These are phyloP conservation scores for Fusarium sp. DNA, from an alignment of 2,329 filamentous ascomycete species.

Conservation along the genomic window DNA sequence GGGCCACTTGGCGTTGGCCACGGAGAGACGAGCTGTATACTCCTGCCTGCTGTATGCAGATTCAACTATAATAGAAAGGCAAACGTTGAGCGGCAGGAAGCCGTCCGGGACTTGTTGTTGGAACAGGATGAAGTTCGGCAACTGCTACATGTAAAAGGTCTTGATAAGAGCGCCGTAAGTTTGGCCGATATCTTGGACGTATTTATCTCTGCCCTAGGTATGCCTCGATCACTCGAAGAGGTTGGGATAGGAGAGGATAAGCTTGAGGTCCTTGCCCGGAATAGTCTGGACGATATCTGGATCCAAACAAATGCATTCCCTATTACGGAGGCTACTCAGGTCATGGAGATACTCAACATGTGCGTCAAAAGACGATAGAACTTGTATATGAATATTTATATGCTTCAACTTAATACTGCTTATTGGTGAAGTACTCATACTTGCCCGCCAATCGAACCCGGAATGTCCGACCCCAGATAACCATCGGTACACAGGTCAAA, in stretches of 20 bases:
- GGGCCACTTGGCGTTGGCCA: slow-evolving; percentile 67
- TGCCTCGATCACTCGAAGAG: slow-evolving; percentile 63
- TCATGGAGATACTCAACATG: slow-evolving; percentile 62
- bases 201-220: slow-evolving; percentile 60
- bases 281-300: slow-evolving; percentile 61
- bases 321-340: slow-evolving; percentile 56
- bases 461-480: slow-evolving; percentile 27
- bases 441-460: slow-evolving; percentile 17
- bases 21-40: slow-evolving; percentile 59
- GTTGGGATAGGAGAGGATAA: slow-evolving; percentile 60
- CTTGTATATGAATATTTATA: too few species aligned
- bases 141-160: background rate
- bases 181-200: slow-evolving; percentile 62
- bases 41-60: slow-evolving; percentile 65
- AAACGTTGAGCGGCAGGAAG: slow-evolving; percentile 45
- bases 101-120: slow-evolving; percentile 9
- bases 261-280: slow-evolving; percentile 58
- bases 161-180: slow-evolving; percentile 44
- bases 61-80: slow-evolving; percentile 55
- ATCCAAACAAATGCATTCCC: slow-evolving; percentile 61
- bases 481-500: slow-evolving; percentile 19
- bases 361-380: background rate
- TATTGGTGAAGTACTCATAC: slow-evolving; percentile 12
- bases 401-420: slow-evolving; percentile 1
- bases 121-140: slow-evolving; percentile 17